A percentile compares a stretch with the other conserved stretches of the same genome.
phyloP scores from a whole-genome alignment of 306 rosid genomes.

The Quillaja saponaria region DNA sequence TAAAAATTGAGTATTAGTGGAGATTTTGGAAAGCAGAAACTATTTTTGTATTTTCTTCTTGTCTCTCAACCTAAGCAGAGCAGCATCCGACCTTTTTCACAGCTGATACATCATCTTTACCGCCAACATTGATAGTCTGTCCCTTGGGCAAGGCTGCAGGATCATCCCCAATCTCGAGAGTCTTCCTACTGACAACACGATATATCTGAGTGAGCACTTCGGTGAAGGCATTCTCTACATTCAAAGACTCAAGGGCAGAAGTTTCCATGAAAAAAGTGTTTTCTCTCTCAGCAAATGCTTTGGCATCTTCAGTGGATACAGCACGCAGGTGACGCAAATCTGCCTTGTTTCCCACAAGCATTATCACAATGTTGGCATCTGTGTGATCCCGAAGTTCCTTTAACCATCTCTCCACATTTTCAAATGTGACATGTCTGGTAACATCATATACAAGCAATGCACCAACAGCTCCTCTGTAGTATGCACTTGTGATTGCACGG shows the following conservation, averaged over 20 bases:
- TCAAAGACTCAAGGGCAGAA: conserved; percentile 75
- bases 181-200: conserved; percentile 67
- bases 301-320: conserved; percentile 59
- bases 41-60: conserved; percentile 1
- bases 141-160: conserved; percentile 77
- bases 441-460: conserved; percentile 85
- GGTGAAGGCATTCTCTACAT: conserved; percentile 76
- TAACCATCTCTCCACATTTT: conserved; percentile 80
- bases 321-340: conserved; percentile 79
- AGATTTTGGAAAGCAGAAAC: conserved; percentile 24
- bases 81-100: conserved; percentile 73
- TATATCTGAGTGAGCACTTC: conserved; percentile 80
- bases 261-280: conserved; percentile 79
- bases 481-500: conserved; percentile 83
- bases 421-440: conserved; percentile 71
- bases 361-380: conserved; percentile 77
- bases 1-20: conserved; percentile 11
- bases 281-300: conserved; percentile 68
- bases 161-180: conserved; percentile 80
- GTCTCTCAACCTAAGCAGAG: conserved; percentile 50
- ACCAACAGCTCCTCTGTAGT: conserved; percentile 82
- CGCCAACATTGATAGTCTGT: conserved; percentile 70
- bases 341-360: conserved; percentile 89
- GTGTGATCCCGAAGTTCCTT: conserved; percentile 87
- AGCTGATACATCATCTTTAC: conserved; percentile 75